These are phyloP conservation scores for Tricholoma flavovirens DNA, from an alignment of 768 basidiomycete species.

Conservation along the genomic window DNA sequence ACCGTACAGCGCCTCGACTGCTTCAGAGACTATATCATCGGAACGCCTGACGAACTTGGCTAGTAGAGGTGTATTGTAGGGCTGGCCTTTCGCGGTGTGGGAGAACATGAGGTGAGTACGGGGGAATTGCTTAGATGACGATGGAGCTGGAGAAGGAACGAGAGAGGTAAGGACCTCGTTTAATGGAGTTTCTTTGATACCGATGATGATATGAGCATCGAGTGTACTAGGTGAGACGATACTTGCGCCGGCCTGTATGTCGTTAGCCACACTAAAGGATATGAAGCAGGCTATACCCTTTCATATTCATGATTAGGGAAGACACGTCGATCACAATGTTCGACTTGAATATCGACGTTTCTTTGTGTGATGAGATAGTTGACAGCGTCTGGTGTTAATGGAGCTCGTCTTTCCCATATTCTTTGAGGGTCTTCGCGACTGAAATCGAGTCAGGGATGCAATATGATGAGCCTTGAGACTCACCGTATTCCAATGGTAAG, in stretches of 20 bases:
- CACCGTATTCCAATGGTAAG: constrained; percentile 30
- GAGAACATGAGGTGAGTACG: constrained; percentile 90
- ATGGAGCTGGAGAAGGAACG: constrained; percentile 20
- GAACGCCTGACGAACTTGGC: constrained; percentile 46
- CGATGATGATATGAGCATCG: constrained; percentile 70
- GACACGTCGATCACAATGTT: constrained; percentile 71
- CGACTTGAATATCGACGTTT: constrained; percentile 64
- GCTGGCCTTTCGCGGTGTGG: constrained; percentile 84
- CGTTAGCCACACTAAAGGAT: not conserved
- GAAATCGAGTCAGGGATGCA: not conserved
- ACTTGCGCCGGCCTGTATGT: constrained; percentile 67
- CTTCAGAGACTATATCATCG: not conserved
- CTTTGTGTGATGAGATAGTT: constrained; percentile 48
- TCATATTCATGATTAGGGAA: constrained; percentile 60
- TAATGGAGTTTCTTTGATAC: constrained; percentile 86
- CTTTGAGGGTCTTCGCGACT: constrained; percentile 74
- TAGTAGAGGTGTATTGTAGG: constrained; percentile 79
- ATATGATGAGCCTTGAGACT: not conserved
- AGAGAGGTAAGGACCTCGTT: constrained; percentile 49
- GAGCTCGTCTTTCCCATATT: constrained; percentile 84
- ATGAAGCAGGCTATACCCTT: constrained; percentile 37
- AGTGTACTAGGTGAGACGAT: constrained; percentile 48
- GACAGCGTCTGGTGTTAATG: constrained; percentile 75
- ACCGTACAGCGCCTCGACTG: not conserved
- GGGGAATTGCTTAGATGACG: not conserved